phyloP scores from a whole-genome alignment of 306 rosid genomes.

The Quercus wislizeni region DNA sequence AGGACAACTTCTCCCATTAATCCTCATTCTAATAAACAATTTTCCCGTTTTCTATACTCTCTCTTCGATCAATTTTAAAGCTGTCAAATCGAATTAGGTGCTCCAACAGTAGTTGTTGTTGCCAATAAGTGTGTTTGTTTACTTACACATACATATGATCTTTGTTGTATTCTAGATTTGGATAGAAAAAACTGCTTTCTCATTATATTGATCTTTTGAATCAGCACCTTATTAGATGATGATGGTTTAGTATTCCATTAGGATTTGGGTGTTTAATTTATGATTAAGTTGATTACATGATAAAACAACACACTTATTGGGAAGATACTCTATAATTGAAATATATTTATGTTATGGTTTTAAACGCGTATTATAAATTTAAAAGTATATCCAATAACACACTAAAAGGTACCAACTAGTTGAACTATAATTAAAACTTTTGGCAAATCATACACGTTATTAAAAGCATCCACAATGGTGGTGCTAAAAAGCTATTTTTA shows the following conservation, averaged over 20 bases:
- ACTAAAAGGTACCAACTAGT: no score
- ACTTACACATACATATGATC: background rate
- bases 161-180: background rate
- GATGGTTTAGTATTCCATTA: background rate
- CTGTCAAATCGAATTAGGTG: constrained; percentile 33
- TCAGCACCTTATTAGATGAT: background rate
- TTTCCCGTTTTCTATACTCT: constrained; percentile 5
- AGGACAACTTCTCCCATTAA: constrained; percentile 40
- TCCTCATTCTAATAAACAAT: constrained; percentile 18
- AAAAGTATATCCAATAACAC: no score
- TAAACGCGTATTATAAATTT: no score
- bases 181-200: background rate
- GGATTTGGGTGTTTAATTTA: background rate
- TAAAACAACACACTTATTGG: background rate
- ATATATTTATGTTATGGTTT: no score
- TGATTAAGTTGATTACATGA: background rate
- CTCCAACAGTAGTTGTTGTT: constrained; percentile 18
- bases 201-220: background rate
- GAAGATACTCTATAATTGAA: no score
- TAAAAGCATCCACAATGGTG: no score
- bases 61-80: constrained; percentile 30
- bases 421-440: no score
- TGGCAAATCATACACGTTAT: no score
- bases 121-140: no score
- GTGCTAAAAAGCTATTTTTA: no score